Percentiles rank a stretch among this genome's conserved stretches.
Conservation (phyloP, 2,329 filamentous ascomycete genomes). For the Tolypocladium nubicola region DNA sequence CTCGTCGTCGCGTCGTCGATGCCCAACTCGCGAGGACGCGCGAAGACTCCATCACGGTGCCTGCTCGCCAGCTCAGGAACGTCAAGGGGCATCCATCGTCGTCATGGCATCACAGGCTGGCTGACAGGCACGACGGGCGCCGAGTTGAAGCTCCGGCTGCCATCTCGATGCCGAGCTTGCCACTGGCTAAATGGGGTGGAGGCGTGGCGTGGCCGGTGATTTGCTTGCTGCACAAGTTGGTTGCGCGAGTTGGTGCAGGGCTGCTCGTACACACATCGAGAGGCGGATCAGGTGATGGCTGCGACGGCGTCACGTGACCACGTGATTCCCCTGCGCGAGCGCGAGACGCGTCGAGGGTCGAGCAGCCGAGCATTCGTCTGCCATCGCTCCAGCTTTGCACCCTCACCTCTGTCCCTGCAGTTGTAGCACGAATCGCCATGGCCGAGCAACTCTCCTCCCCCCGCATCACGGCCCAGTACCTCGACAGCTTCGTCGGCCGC, state of each 20-base stretch:
- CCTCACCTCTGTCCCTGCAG: background rate
- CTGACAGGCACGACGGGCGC: background rate
- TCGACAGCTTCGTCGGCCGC: slow-evolving; percentile 62
- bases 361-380: background rate
- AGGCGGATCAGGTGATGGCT: background rate
- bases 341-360: background rate
- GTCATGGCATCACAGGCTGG: background rate
- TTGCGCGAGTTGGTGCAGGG: too few species aligned
- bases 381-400: too few species aligned
- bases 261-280: too few species aligned
- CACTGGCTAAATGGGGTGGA: background rate
- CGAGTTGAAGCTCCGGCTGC: background rate
- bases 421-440: slow-evolving; percentile 36
- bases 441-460: slow-evolving; percentile 58
- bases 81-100: background rate
- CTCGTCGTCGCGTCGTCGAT: background rate
- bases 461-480: slow-evolving; percentile 70
- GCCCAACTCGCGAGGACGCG: background rate
- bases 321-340: background rate
- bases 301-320: background rate
- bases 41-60: background rate
- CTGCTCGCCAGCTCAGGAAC: background rate
- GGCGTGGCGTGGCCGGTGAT: background rate
- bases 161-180: background rate
- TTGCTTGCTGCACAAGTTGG: background rate